Base-by-base conservation (phyloP, 1,284 basidiomycete genomes). In the Schizophyllum amplum region DNA sequence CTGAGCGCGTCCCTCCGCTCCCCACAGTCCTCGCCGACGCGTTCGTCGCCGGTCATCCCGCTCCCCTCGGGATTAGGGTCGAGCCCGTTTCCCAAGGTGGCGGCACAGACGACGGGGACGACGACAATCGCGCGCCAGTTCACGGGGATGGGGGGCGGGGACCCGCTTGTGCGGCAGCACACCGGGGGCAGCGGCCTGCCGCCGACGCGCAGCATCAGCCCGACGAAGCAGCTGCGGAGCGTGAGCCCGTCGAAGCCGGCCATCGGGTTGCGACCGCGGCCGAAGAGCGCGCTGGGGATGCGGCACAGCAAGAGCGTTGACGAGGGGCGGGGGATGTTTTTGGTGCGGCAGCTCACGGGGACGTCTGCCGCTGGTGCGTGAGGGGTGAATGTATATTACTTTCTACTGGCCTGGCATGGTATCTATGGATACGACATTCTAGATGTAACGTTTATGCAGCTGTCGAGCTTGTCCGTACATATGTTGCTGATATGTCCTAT, bases 81-180 rank as follows among this genome's bases (percentile, higher is more conserved):
- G 6, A 33, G 27, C 27, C 27, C 65, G 24, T 67, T 68, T 50
- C 69, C 69, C 20, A 71, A 72, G 61, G 67, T 86, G 24, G 65
- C 68, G 4, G 69, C 80, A 26, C 87, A 89, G 64, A 67, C 72
- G 52, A 88, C 85, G 21, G 86, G 86, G 4, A 82, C 80, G 4
- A 88, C 86, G 2, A 88, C 86, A 3, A 75, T 90, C 57, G 84
- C 85, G 0, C 77, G 84, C 51, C 87, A 90, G 67, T 85, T 89
- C 62, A 90, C 87, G 5, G 87, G 86, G 23, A 61, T 86, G 27
- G 72, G 76, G 15, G 57, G 62, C 17, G 69, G 68, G 15, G 68
- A 72, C n/a, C 71, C 70, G 52, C 63, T 86, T 51, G 63, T 80
- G 56, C 71, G 78, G 60, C 86, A 89, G 63, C 67, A 86, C 59